Base-by-base conservation (phyloP, 305 asterid species). In the Stenogyne calaminthoides region DNA sequence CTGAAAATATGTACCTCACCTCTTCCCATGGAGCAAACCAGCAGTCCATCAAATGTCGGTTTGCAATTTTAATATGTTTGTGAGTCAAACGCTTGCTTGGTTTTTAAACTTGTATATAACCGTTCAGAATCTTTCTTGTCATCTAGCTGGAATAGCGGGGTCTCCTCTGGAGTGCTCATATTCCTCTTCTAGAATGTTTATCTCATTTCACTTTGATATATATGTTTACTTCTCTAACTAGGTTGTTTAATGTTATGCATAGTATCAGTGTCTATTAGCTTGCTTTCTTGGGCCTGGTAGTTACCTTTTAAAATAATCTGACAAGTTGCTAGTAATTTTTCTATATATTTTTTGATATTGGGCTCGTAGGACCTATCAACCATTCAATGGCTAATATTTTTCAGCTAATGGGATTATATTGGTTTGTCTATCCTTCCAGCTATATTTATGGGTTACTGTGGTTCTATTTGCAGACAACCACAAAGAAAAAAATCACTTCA, bases 401-500 rank as follows among this genome's bases (percentile, higher is more conserved):
- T 34, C 62, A 64, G 71, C 79, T 47, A 63, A 73, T 44, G 20
- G 66, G 66, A 40, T 67, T 52, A 70, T 73, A 46, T 69, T 78
- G 54, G 40, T 58, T 4, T 67, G 69, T 67, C 64, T 39, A 70
- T 64, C 72, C 71, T 55, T 49, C 55, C 39, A 51, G 65, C 83
- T 59, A 42, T 76, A 57, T 62, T 78, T 72, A 77, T 71, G 71
- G 54, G 63, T 72, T 76, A 49, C 54, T 75, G 71, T 67, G 44
- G 72, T 82, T 72, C 68, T 74, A 44, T 87, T 83, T 87, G 87
- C 89, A 95, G 99, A 91, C 96, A 61, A 95, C 99, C 77, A 84
- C 87, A 73, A 95, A 85, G 93, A 95, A 91, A 84, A 95, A 95
- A 87, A 91, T 95, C 75, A 92, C 97, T 71, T 90, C 99, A 68